Evolutionary conservation across 1,284 basidiomycete genomes (phyloP).

Genomic region (Ceratobasidium sp.): DNA sequence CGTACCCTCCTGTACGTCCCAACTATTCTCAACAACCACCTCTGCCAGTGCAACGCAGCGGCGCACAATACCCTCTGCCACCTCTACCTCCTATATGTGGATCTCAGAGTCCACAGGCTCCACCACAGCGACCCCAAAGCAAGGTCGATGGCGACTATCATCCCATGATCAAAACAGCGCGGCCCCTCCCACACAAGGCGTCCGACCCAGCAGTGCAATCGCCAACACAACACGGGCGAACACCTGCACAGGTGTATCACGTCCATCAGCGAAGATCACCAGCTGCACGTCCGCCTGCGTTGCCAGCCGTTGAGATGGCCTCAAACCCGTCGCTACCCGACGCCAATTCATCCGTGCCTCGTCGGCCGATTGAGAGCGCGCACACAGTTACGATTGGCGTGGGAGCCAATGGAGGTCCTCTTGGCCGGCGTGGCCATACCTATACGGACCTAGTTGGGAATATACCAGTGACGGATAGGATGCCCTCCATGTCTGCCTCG

Average conservation of each 20-base stretch:
- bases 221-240: slow-evolving; percentile 61
- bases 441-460: slow-evolving; percentile 8
- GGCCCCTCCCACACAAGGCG: slow-evolving; percentile 57
- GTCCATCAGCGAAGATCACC: slow-evolving; percentile 58
- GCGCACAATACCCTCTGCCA: slow-evolving; percentile 44
- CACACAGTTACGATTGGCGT: slow-evolving; percentile 54
- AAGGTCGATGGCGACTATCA: slow-evolving; percentile 53
- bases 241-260: slow-evolving; percentile 79
- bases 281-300: slow-evolving; percentile 10
- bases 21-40: slow-evolving; percentile 45
- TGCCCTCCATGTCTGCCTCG: slow-evolving; percentile 74
- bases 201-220: slow-evolving; percentile 57
- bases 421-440: slow-evolving; percentile 23
- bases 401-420: slow-evolving; percentile 18
- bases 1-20: slow-evolving; percentile 41
- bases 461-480: slow-evolving; percentile 63
- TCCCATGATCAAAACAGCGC: slow-evolving; percentile 56
- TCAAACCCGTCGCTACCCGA: slow-evolving; percentile 39
- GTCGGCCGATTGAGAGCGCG: slow-evolving; percentile 64
- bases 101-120: slow-evolving; percentile 48
- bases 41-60: slow-evolving; percentile 32
- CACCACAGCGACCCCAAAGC: slow-evolving; percentile 58
- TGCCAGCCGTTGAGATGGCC: slow-evolving; percentile 19
- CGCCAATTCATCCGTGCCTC: slow-evolving; percentile 44
- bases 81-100: slow-evolving; percentile 22